A percentile compares a stretch with the other conserved stretches of the same genome.
phyloP scores from a whole-genome alignment of 202 grass and related monocot genomes.

The Eragrostis tef region DNA sequence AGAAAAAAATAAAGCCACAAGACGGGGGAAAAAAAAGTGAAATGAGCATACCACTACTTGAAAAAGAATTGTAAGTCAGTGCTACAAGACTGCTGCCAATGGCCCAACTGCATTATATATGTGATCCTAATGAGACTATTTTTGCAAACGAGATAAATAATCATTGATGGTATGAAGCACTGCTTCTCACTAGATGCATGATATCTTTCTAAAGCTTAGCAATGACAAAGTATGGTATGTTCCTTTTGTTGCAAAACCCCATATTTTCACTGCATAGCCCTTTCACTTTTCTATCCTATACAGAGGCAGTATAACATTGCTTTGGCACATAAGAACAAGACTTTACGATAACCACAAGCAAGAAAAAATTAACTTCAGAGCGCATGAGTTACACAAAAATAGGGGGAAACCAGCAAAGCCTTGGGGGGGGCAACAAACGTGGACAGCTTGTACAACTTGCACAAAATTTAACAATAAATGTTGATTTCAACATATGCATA shows the following conservation, averaged over 20 bases:
- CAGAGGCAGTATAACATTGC: constrained; percentile 20
- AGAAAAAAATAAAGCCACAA: constrained; percentile 8
- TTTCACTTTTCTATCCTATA: not conserved
- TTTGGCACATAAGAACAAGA: not conserved
- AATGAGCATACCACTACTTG: not conserved
- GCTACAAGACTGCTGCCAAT: not conserved
- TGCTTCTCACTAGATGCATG: not conserved
- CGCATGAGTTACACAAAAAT: too few relatives aligned
- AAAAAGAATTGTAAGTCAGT: not conserved
- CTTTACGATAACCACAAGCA: too few relatives aligned
- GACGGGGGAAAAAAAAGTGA: not conserved
- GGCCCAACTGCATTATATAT: not conserved
- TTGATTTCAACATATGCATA: constrained; percentile 8
- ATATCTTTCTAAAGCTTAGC: not conserved
- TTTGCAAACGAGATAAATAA: not conserved
- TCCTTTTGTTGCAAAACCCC: not conserved
- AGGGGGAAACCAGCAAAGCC: too few relatives aligned
- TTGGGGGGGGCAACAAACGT: not conserved
- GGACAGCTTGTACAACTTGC: not conserved
- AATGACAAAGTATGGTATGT: too few relatives aligned
- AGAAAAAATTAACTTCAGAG: too few relatives aligned
- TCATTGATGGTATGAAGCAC: not conserved
- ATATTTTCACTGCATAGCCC: constrained; percentile 1
- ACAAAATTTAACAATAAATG: constrained; percentile 1
- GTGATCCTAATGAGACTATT: not conserved